Conservation (phyloP, 2,329 filamentous ascomycete species). For the Sarocladium kiliense region DNA sequence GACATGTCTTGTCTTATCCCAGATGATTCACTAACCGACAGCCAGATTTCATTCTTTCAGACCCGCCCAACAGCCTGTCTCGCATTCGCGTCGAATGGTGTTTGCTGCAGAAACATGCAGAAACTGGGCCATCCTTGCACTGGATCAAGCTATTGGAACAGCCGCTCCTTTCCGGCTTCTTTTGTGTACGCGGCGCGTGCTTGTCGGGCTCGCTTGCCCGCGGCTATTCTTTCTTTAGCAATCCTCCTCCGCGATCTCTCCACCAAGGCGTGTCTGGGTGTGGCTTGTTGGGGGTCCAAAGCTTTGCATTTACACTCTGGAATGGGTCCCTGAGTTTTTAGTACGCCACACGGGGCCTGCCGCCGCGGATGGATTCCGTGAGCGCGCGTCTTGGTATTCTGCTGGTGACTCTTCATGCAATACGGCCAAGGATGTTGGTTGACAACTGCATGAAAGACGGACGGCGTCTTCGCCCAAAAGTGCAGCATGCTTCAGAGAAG, state of each 20-base stretch:
- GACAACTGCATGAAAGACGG: not conserved
- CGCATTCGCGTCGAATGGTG: not conserved
- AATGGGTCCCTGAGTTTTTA: not conserved
- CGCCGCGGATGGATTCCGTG: not conserved
- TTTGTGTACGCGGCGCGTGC: not conserved
- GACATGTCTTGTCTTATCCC: not conserved
- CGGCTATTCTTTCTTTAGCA: conserved; percentile 5
- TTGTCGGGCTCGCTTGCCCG: not conserved
- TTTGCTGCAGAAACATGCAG: not conserved
- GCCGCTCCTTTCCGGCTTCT: not conserved
- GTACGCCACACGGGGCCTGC: conserved; percentile 4
- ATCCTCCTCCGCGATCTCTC: conserved; percentile 1
- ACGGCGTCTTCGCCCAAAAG: not conserved
- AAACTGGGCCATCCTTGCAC: not conserved
- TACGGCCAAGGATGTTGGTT: not conserved
- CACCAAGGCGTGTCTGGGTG: not conserved
- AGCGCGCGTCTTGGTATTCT: not conserved
- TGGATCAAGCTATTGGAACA: conserved; percentile 7
- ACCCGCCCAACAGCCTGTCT: conserved; percentile 5
- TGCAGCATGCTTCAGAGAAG: not conserved
- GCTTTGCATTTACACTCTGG: not conserved
- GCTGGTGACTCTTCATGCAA: not conserved
- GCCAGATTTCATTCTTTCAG: not conserved
- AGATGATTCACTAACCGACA: not conserved
- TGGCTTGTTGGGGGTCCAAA: not conserved